Base-by-base conservation (phyloP, 192 early-diverging fungal genomes). In the Coemansia erecta region DNA sequence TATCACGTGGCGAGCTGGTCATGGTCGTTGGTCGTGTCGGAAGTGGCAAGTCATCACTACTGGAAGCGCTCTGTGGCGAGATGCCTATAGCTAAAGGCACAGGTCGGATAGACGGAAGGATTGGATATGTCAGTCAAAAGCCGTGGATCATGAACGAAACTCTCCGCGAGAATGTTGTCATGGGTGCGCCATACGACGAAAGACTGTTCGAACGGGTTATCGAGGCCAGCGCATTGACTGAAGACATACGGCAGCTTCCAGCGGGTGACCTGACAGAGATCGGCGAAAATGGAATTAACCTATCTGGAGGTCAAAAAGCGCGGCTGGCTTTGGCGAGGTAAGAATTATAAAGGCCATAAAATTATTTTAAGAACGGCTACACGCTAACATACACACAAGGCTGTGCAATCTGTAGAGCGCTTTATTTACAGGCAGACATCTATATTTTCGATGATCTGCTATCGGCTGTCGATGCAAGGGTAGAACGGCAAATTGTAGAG, bases 21-120 rank as follows among this genome's bases (percentile, higher is more conserved):
- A 73, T 66, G 0, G 61, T 86, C 4, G 68, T 83, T 8, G 85
- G 85, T 8, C 69, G 67, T 18, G 79, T 85, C 8, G 85, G 85
- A 19, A 70, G 69, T 28, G 85, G 84, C 12, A 86, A 86, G 58
- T 83, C 84, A 0, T 86, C 84, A 0, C 58, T 86, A 13, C 33
- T 84, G 19, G 81, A 74, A 2, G 82, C 82, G 12, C 64, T 86
- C 12, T 74, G 82, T 39, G 74, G 78, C 4, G 94, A 98, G 70
- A 95, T 94, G 88, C 87, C 90, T 56, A 82, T 86, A 57, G 42
- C 73, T 7, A 61, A 41, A 14, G 92, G 92, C 10, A 67, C 81
- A 3, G 91, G 91, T 3, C 73, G 60, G 37, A 60, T 95, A 12
- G 77, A 86, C 46, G 92, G 92, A 3, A 64, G 64, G 1, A 71